Evolutionary conservation across 2,329 filamentous ascomycete species (phyloP), one percentile per base, ranked within the genome.

Genomic region (Beauveria pseudobassiana): DNA sequence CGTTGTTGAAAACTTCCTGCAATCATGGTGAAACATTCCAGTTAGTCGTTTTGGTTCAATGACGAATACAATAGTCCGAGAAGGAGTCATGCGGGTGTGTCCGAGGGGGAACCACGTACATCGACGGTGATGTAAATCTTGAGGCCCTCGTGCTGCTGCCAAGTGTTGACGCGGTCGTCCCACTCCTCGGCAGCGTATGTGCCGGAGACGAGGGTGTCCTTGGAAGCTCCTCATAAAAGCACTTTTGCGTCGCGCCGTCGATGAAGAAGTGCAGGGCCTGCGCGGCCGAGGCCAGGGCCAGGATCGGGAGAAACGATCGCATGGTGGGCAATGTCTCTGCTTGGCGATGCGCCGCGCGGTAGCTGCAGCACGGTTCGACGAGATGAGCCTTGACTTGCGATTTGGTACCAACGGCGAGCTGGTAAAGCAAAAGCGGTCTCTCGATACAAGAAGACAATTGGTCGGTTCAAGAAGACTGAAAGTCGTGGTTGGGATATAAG

Each of bases 181-280:
- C 86, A 95, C 75, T 96, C 89, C 76, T 95, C 88, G 56, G 91
- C 91, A 61, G 83, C 86, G 81, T 93, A 99, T 77, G 95, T 88
- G 68, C 95, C 95, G 63, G 97, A 93, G 61, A 99, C 93, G 63
- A 99, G 80, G 16, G 95, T 98, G 76, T 96, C 93, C 81, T 98
- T 97, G 67, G 93, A 63, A 99, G 84, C 77, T 98, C 93, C 80
- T 99, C 95, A 78, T 90, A 96, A 86, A 99, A 99, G 79, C 95
- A 99, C 79, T 96, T 97, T 68, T 91, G 88, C 66, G 85, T 80
- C 55, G 84, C 83, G 70, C 89, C 90, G 74, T 98, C 92, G 75
- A 98, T 87, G 81, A 90, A 98, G 82, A 99, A 96, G 86, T 96
- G 93, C 63, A 99, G 84, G 62, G 93, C 92, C 73, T 92, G 89